Percentiles rank a stretch among this genome's conserved stretches.
Evolutionary conservation across 371 early-diverging fungal species (phyloP).

Genomic region (Circinella umbellata): DNA sequence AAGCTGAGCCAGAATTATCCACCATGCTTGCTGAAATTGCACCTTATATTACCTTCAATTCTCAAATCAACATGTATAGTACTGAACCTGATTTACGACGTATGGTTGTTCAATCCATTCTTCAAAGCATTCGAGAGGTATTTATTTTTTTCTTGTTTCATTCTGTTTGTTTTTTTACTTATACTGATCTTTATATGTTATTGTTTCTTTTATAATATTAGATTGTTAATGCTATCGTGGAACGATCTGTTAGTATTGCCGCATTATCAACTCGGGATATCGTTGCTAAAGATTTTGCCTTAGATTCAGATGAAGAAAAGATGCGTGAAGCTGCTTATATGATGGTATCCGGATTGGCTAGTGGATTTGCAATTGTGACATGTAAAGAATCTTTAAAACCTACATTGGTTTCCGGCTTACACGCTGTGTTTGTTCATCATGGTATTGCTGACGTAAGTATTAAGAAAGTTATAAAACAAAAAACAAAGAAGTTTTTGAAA

Average conservation of each 20-base stretch:
- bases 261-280: constrained; percentile 89
- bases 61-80: constrained; percentile 72
- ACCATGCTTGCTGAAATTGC: constrained; percentile 54
- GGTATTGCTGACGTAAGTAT: constrained; percentile 76
- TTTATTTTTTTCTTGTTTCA: too few relatives aligned
- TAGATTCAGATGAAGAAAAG: constrained; percentile 91
- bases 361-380: constrained; percentile 86
- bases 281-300: constrained; percentile 91
- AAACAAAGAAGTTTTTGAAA: background rate
- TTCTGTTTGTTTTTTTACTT: background rate
- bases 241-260: constrained; percentile 92
- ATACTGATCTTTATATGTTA: background rate
- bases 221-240: constrained; percentile 85
- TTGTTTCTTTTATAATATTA: constrained; percentile 14
- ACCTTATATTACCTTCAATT: constrained; percentile 73
- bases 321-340: constrained; percentile 91
- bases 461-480: background rate
- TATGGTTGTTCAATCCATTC: constrained; percentile 85
- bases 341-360: constrained; percentile 88
- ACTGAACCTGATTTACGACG: constrained; percentile 84
- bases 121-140: constrained; percentile 86
- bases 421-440: constrained; percentile 79
- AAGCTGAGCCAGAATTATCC: constrained; percentile 6
- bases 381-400: constrained; percentile 94
- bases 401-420: constrained; percentile 80